These are phyloP conservation scores for Akanthomyces uredinophilus DNA, from an alignment of 2,329 filamentous ascomycete species.

Conservation along the genomic window DNA sequence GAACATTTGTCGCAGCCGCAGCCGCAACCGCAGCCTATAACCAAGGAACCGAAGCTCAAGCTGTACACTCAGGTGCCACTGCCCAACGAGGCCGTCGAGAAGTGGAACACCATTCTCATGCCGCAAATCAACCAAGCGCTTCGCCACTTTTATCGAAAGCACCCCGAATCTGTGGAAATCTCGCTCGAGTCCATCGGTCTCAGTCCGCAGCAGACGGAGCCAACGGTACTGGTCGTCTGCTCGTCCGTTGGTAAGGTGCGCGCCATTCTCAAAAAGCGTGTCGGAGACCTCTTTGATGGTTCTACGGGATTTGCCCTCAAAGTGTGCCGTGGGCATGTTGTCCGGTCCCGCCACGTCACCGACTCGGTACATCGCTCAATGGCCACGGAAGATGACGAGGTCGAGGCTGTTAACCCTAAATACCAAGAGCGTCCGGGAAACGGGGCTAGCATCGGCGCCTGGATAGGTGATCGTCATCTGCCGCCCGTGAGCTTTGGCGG, in stretches of 20 bases:
- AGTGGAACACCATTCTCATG: constrained; percentile 68
- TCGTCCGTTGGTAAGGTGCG: constrained; percentile 69
- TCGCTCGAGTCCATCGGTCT: constrained; percentile 71
- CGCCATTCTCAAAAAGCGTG: constrained; percentile 62
- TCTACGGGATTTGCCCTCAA: constrained; percentile 60
- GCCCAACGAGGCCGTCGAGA: constrained; percentile 57
- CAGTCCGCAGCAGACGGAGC: constrained; percentile 57
- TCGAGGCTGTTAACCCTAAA: constrained; percentile 58
- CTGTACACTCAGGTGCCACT: constrained; percentile 57
- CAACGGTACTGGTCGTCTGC: constrained; percentile 73
- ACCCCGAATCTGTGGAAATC: constrained; percentile 73
- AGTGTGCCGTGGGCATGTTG: constrained; percentile 64
- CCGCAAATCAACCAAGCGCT: constrained; percentile 68
- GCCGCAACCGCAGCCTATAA: not conserved
- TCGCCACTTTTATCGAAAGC: constrained; percentile 64
- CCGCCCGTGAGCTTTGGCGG: constrained; percentile 90
- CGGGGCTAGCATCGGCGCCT: constrained; percentile 90
- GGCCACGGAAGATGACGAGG: constrained; percentile 28
- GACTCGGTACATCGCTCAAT: constrained; percentile 26
- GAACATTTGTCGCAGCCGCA: not conserved
- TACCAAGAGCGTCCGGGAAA: constrained; percentile 77
- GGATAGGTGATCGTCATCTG: constrained; percentile 76
- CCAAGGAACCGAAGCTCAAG: constrained; percentile 41
- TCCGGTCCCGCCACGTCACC: constrained; percentile 50
- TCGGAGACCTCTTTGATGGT: constrained; percentile 60